Conservation (phyloP, 129 eudicot genomes). For the Escallonia herrerae region DNA sequence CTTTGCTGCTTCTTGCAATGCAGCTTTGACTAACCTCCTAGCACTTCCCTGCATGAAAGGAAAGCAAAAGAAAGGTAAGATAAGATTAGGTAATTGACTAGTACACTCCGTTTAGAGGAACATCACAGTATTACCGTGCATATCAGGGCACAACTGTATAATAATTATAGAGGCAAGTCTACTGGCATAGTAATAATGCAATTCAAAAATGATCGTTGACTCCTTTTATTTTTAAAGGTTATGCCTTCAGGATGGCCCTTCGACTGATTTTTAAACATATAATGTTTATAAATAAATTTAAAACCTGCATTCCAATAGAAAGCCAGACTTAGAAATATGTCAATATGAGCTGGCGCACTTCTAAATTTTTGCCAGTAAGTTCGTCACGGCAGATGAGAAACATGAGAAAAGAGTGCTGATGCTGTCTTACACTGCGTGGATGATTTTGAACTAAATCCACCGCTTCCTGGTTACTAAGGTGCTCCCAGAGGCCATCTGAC, state of each 20-base stretch:
- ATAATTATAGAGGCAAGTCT: too few relatives aligned
- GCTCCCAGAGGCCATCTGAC: slow-evolving; percentile 99
- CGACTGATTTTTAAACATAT: background rate
- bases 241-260: background rate
- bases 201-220: background rate
- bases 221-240: background rate
- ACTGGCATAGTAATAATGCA: background rate
- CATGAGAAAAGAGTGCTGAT: background rate
- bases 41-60: slow-evolving; percentile 70
- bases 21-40: slow-evolving; percentile 67
- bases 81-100: too few relatives aligned
- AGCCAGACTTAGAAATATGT: background rate
- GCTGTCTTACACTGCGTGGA: slow-evolving; percentile 56
- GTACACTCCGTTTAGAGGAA: too few relatives aligned
- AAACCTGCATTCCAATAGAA: background rate
- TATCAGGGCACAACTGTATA: too few relatives aligned
- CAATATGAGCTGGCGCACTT: background rate
- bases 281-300: background rate
- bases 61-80: background rate
- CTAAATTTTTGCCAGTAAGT: background rate
- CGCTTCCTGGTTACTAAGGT: slow-evolving; percentile 89
- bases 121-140: too few relatives aligned
- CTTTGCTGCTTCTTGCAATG: slow-evolving; percentile 81
- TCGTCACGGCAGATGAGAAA: background rate
- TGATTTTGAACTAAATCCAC: slow-evolving; percentile 82